A percentile compares a stretch with the other conserved stretches of the same genome.
These are phyloP conservation scores for Saccharomycopsis sp. DNA, from an alignment of 805 yeast genomes.

Conservation along the genomic window DNA sequence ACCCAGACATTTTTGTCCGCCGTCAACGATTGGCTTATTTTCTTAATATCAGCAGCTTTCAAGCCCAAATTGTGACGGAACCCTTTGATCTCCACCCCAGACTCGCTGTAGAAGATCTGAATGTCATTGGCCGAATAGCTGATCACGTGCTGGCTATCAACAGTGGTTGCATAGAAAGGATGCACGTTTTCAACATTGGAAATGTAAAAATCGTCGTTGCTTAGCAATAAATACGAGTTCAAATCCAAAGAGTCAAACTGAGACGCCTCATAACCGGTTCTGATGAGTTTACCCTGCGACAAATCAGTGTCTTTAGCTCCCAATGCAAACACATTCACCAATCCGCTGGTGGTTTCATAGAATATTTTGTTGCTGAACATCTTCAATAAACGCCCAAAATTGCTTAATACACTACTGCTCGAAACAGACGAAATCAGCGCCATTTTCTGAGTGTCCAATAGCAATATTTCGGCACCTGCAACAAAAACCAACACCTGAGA, in stretches of 20 bases:
- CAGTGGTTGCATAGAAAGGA: slow-evolving; percentile 8
- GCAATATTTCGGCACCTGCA: neutral
- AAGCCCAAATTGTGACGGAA: slow-evolving; percentile 3
- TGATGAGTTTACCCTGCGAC: slow-evolving; percentile 4
- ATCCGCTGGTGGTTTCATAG: slow-evolving; percentile 16
- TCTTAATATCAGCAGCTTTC: neutral
- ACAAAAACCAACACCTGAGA: neutral
- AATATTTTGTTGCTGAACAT: slow-evolving; percentile 19
- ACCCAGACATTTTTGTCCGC: neutral
- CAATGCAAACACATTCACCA: slow-evolving; percentile 13
- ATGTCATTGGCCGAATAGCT: slow-evolving; percentile 18
- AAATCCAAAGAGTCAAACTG: slow-evolving; percentile 10
- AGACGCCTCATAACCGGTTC: slow-evolving; percentile 9
- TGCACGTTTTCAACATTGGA: slow-evolving; percentile 8
- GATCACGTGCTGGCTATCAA: slow-evolving; percentile 23
- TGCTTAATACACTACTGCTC: neutral
- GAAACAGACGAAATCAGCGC: neutral
- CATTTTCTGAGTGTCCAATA: neutral
- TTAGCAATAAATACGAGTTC: slow-evolving; percentile 9
- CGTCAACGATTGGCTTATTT: neutral
- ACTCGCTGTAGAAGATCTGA: slow-evolving; percentile 24
- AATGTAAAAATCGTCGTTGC: slow-evolving; percentile 16
- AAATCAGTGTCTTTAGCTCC: neutral
- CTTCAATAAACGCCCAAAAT: slow-evolving; percentile 11
- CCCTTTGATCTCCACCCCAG: slow-evolving; percentile 14